A percentile compares a stretch with the other conserved stretches of the same genome.
Evolutionary conservation across 2,329 filamentous ascomycete genomes (phyloP).

Genomic region (Fusarium buharicum): DNA sequence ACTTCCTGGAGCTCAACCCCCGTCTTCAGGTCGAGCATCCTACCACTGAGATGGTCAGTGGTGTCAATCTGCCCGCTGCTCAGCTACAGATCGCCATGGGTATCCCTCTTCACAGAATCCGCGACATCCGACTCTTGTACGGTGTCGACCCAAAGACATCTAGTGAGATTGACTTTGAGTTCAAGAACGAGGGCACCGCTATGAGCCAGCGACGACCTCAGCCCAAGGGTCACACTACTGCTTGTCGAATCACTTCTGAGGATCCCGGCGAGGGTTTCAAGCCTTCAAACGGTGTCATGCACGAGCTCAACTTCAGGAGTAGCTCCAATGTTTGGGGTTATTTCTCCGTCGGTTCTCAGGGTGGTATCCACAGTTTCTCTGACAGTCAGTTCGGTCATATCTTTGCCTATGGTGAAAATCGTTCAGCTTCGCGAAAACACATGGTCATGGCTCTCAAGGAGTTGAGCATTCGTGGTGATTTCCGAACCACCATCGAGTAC

Average conservation of each 20-base stretch:
- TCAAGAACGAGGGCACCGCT: conserved; percentile 84
- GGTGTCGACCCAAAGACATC: conserved; percentile 90
- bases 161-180: conserved; percentile 95
- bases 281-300: conserved; percentile 98
- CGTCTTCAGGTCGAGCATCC: conserved; percentile 99
- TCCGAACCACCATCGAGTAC: conserved; percentile 98
- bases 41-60: conserved; percentile 98
- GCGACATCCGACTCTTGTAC: conserved; percentile 95
- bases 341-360: conserved; percentile 96
- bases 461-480: conserved; percentile 98
- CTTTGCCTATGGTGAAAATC: conserved; percentile 98
- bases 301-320: conserved; percentile 98
- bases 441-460: conserved; percentile 99
- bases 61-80: conserved; percentile 95
- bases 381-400: conserved; percentile 99
- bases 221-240: conserved; percentile 96
- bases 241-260: conserved; percentile 98
- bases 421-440: conserved; percentile 94
- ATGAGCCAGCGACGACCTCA: conserved; percentile 88
- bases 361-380: conserved; percentile 98
- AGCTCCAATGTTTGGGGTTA: conserved; percentile 99
- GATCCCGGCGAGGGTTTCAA: conserved; percentile 99
- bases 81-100: conserved; percentile 99
- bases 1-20: conserved; percentile 98
- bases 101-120: conserved; percentile 92